phyloP scores from a whole-genome alignment of 176 grass and related monocot genomes.

The Olyra latifolia region DNA sequence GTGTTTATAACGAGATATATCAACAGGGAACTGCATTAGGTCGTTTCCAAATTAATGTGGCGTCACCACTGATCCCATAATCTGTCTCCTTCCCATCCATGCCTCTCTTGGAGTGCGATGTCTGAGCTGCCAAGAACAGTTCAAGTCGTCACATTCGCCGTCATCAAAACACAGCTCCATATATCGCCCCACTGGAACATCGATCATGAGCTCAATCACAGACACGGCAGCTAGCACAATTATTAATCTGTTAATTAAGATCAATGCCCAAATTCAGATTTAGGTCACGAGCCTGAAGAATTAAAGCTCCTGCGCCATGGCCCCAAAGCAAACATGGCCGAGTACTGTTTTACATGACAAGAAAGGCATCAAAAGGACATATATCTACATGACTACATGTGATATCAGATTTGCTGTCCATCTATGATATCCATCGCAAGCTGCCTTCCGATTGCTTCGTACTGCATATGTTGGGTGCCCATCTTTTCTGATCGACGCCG shows the following conservation, averaged over 20 bases:
- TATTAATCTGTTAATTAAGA: background rate
- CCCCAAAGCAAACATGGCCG: background rate
- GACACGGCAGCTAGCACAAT: background rate
- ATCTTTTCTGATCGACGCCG: background rate
- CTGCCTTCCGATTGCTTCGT: background rate
- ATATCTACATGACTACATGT: background rate
- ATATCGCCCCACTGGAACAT: background rate
- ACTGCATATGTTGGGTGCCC: background rate
- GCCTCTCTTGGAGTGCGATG: slow-evolving; percentile 8
- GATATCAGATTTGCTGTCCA: no score
- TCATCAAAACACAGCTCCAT: background rate
- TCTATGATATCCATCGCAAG: background rate
- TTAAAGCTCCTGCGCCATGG: background rate
- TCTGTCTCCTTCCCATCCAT: no score
- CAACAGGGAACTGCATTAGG: background rate
- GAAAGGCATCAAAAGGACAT: background rate
- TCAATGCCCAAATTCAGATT: background rate
- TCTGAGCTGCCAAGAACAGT: background rate
- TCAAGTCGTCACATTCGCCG: background rate
- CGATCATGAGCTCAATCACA: background rate
- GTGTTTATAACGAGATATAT: background rate
- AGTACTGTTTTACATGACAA: background rate
- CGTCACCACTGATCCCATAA: slow-evolving; percentile 2
- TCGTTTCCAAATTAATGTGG: background rate
- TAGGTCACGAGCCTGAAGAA: background rate